Conservation (phyloP, 306 rosid genomes). For the Senna tora region DNA sequence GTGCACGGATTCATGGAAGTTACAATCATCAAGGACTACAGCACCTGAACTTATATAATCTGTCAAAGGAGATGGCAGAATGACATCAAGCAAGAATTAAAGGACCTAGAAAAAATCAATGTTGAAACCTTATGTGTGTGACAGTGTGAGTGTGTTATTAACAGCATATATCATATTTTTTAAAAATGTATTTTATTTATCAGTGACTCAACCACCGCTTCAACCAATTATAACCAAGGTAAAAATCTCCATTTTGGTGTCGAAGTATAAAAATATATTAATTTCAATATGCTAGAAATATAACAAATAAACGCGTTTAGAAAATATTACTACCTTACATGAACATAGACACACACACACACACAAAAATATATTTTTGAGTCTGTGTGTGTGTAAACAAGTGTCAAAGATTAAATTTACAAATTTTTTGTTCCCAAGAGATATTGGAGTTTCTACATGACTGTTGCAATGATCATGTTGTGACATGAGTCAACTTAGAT, state of each 20-base stretch:
- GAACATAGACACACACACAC: background rate
- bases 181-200: conserved; percentile 1
- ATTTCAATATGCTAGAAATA: conserved; percentile 33
- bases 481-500: background rate
- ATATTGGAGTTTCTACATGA: background rate
- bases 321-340: conserved; percentile 21
- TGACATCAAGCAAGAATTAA: conserved; percentile 28
- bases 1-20: conserved; percentile 95
- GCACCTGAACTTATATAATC: conserved; percentile 79
- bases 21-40: conserved; percentile 87
- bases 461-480: background rate
- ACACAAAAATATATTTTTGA: too few species aligned
- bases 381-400: too few species aligned
- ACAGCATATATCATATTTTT: conserved; percentile 17
- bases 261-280: background rate
- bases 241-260: conserved; percentile 9
- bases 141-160: conserved; percentile 1
- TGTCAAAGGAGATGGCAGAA: conserved; percentile 45
- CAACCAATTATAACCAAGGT: conserved; percentile 13
- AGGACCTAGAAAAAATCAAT: conserved; percentile 23
- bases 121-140: too few species aligned
- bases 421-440: background rate
- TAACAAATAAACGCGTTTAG: background rate
- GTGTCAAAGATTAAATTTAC: background rate
- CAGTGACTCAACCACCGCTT: background rate